A percentile compares a stretch with the other conserved stretches of the same genome.
Conservation (phyloP, 2,329 filamentous ascomycete genomes). For the Escovopsis sp. region DNA sequence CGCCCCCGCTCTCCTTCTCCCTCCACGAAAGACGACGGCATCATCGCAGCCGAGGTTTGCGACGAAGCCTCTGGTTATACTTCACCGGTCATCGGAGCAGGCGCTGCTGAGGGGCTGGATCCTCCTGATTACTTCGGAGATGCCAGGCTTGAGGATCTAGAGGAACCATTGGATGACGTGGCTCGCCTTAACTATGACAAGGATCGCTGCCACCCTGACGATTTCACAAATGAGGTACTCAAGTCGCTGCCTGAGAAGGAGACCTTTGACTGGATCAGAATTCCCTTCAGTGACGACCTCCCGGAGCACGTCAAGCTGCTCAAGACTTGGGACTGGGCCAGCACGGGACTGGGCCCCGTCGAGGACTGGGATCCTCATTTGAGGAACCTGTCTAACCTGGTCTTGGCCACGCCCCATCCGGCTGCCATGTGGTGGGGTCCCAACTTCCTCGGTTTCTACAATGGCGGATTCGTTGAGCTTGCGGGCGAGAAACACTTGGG, state of each 20-base stretch:
- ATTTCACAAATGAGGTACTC: slow-evolving; percentile 22
- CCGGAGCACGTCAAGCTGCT: slow-evolving; percentile 60
- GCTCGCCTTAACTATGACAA: slow-evolving; percentile 6
- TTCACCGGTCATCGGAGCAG: slow-evolving; percentile 18
- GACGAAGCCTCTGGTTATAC: slow-evolving; percentile 21
- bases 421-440: slow-evolving; percentile 68
- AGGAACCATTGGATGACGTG: slow-evolving; percentile 2
- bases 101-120: slow-evolving; percentile 13
- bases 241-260: slow-evolving; percentile 20
- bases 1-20: slow-evolving; percentile 23
- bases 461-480: slow-evolving; percentile 55
- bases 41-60: slow-evolving; percentile 16
- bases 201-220: slow-evolving; percentile 22
- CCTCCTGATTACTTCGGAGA: slow-evolving; percentile 29
- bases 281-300: slow-evolving; percentile 46
- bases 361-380: slow-evolving; percentile 57
- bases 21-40: slow-evolving; percentile 20
- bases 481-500: slow-evolving; percentile 63
- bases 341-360: slow-evolving; percentile 60
- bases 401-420: slow-evolving; percentile 66
- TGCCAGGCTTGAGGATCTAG: slow-evolving; percentile 9
- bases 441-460: slow-evolving; percentile 54
- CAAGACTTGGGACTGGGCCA: slow-evolving; percentile 55
- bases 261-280: slow-evolving; percentile 70
- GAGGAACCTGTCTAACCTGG: slow-evolving; percentile 63